A percentile compares a stretch with the other conserved stretches of the same genome.
Conservation (phyloP, 805 yeast species). For the Zygosaccharomyces pseudorouxii region DNA sequence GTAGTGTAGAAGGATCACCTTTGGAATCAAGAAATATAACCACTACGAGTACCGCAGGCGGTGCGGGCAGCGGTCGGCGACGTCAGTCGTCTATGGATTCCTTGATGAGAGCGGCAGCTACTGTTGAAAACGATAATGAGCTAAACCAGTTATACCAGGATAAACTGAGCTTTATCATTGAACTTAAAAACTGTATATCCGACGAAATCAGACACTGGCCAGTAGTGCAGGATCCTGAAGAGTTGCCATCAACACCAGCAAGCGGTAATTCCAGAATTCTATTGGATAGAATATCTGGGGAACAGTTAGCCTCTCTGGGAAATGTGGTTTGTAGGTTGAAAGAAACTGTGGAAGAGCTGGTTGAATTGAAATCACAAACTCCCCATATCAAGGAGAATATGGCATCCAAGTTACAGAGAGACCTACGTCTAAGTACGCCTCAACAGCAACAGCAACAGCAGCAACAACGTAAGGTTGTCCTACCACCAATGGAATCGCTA, state of each 20-base stretch:
- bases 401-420: conserved; percentile 9
- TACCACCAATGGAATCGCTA: conserved; percentile 14
- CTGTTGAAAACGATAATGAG: conserved; percentile 11
- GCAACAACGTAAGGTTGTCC: conserved; percentile 4
- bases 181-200: conserved; percentile 13
- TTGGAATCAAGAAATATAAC: neutral
- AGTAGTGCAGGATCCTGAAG: conserved; percentile 5
- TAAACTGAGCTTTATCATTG: conserved; percentile 15
- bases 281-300: conserved; percentile 8
- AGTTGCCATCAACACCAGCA: conserved; percentile 1
- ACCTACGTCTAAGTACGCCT: neutral
- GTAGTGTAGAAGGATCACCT: conserved; percentile 6
- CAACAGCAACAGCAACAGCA: conserved; percentile 1
- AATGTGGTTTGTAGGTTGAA: conserved; percentile 5
- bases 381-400: conserved; percentile 10
- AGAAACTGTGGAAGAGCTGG: conserved; percentile 9
- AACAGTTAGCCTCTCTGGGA: conserved; percentile 10
- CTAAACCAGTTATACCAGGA: conserved; percentile 15
- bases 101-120: conserved; percentile 24
- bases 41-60: neutral
- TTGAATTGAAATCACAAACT: conserved; percentile 10
- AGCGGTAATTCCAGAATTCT: conserved; percentile 1
- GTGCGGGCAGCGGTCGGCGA: neutral
- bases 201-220: conserved; percentile 18
- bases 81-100: conserved; percentile 23